Evolutionary conservation across 768 basidiomycete species (phyloP), one percentile per base, ranked within the genome.

Genomic region (Terana coerulea): DNA sequence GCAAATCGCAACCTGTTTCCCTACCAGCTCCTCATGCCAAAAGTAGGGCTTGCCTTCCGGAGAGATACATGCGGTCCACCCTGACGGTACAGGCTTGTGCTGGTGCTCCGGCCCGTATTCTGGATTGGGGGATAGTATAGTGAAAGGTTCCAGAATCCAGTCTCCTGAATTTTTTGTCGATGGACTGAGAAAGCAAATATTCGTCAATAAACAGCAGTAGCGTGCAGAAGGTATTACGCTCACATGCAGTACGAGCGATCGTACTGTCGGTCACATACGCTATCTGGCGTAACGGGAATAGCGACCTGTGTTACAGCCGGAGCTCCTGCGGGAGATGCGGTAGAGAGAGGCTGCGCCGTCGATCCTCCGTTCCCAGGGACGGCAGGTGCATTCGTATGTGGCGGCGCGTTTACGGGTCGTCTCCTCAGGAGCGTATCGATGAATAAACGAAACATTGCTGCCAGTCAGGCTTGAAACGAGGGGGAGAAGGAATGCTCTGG

Each of bases 31-130:
- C 22, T 29, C 5, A n/a, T 24, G 17, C 15, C 29, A 46, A 17
- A 46, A 46, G 30, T 46, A 46, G 21, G 31, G 29, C 24, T 22
- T 46, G 1, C 45, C 45, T 34, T 46, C 45, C 11, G 45, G 45
- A 3, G 31, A 17, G 5, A n/a, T 21, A 1, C 36, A n/a, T 37
- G 7, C n/a, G 6, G 5, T 7, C 21, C 36, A 37, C n/a, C 7
- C 15, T 7, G 15, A n/a, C 15, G 21, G 15, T 19, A n/a, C 15
- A 37, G 36, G 5, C 15, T 19, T 6, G 15, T n/a, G 7, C 5
- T n/a, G 15, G 15, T 37, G 36, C 36, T 19, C 7, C 5, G 6
- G 6, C 6, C 37, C 24, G 10, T 14, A 17, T 15, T 5, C 2
- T 10, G 10, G n/a, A 11, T 22, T 17, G 15, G 24, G 15, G 12